Conservation (phyloP, 257 asterid genomes). For the Forsythia suspensa region DNA sequence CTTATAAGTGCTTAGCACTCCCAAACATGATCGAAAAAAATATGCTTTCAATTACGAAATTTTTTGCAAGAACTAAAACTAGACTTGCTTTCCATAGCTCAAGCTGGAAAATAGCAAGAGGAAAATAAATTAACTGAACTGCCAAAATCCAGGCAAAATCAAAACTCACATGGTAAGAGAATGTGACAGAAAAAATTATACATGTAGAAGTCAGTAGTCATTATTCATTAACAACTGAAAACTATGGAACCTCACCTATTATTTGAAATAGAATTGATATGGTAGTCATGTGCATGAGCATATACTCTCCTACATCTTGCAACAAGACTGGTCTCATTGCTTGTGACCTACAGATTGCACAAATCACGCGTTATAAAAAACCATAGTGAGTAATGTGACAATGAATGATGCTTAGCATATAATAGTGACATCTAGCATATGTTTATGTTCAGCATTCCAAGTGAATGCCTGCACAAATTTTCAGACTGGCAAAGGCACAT, state of each 20-base stretch:
- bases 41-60: constrained; percentile 8
- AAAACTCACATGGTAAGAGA: background rate
- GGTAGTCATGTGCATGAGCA: constrained; percentile 93
- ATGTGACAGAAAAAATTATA: background rate
- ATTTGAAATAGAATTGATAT: constrained; percentile 82
- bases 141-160: background rate
- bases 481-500: constrained; percentile 3
- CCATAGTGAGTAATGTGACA: background rate
- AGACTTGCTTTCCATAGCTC: constrained; percentile 7
- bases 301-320: constrained; percentile 88
- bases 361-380: constrained; percentile 24
- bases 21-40: background rate
- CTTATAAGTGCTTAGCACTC: no score
- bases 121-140: constrained; percentile 13
- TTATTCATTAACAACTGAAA: constrained; percentile 6
- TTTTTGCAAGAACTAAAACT: constrained; percentile 2
- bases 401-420: constrained; percentile 10
- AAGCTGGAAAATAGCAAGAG: constrained; percentile 7
- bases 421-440: constrained; percentile 14
- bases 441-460: constrained; percentile 4
- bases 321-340: constrained; percentile 71
- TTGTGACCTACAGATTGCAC: constrained; percentile 55
- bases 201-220: constrained; percentile 9
- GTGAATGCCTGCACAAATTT: background rate
- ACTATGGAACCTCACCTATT: constrained; percentile 55